Percentiles rank a stretch among this genome's conserved stretches.
Evolutionary conservation across 768 basidiomycete species (phyloP).

Genomic region (Podaxis sp.): DNA sequence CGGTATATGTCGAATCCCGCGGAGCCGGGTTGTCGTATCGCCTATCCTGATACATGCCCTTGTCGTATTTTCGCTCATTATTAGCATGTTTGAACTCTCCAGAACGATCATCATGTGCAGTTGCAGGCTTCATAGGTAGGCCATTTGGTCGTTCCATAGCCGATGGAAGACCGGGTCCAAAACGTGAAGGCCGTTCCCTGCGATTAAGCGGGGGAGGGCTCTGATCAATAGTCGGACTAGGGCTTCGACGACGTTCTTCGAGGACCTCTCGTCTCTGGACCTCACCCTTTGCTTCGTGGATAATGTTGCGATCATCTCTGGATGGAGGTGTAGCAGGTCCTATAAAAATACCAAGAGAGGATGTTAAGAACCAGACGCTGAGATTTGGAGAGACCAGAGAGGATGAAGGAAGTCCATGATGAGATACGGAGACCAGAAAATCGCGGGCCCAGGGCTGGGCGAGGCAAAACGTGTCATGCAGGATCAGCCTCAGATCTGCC

Average conservation of each 20-base stretch:
- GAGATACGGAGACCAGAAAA: conserved; percentile 1
- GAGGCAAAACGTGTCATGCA: background rate
- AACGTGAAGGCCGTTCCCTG: conserved; percentile 6
- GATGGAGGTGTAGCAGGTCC: conserved; percentile 7
- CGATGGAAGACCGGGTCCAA: background rate
- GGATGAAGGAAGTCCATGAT: conserved; percentile 9
- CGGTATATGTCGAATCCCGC: background rate
- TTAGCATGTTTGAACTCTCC: background rate
- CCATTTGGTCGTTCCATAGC: background rate
- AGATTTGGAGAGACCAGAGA: conserved; percentile 12
- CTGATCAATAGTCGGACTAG: background rate
- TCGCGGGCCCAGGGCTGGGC: background rate
- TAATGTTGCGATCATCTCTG: conserved; percentile 10
- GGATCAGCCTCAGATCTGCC: background rate
- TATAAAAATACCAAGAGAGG: conserved; percentile 5
- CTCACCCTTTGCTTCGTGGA: background rate
- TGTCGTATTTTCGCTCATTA: background rate
- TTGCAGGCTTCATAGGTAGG: conserved; percentile 2
- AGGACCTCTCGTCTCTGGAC: background rate
- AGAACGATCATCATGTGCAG: background rate
- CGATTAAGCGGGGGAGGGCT: background rate
- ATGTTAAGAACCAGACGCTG: conserved; percentile 9
- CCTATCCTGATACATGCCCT: background rate
- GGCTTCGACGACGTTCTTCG: conserved; percentile 4
- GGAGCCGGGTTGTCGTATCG: background rate